phyloP scores from a whole-genome alignment of 2,329 filamentous ascomycete genomes.

The Diaporthe sp. region DNA sequence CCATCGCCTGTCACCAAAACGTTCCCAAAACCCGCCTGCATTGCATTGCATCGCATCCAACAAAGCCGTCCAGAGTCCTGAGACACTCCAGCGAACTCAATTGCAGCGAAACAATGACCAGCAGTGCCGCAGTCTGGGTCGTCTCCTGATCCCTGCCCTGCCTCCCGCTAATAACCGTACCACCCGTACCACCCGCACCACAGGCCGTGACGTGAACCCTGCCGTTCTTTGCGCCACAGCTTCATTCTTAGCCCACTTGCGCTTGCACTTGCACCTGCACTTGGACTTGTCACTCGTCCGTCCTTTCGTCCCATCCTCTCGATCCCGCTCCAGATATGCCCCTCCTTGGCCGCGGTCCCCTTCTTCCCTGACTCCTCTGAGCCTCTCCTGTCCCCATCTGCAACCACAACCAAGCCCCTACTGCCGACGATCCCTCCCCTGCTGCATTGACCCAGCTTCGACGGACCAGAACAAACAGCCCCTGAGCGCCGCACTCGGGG shows the following conservation, averaged over 20 bases:
- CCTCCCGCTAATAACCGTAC: conserved; percentile 21
- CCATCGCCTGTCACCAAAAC: no score
- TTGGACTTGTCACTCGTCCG: neutral
- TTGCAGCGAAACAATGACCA: neutral
- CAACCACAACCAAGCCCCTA: neutral
- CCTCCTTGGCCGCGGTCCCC: neutral
- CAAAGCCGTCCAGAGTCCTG: conserved; percentile 10
- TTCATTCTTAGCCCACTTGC: conserved; percentile 30
- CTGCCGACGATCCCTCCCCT: neutral
- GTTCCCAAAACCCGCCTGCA: neutral
- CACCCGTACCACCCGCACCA: neutral
- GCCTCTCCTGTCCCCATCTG: neutral
- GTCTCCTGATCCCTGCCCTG: conserved; percentile 26
- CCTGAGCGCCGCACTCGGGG: conserved; percentile 23
- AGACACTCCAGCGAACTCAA: conserved; percentile 21
- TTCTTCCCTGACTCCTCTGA: neutral
- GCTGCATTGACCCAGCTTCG: conserved; percentile 3
- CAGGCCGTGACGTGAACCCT: conserved; percentile 32
- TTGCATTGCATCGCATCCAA: conserved; percentile 21
- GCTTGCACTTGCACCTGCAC: neutral
- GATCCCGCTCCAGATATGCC: conserved; percentile 26
- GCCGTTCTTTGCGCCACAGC: conserved; percentile 30
- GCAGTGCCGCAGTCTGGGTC: neutral
- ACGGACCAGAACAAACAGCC: conserved; percentile 7
- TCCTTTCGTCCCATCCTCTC: conserved; percentile 10